A percentile compares a stretch with the other conserved stretches of the same genome.
Conservation (phyloP, 2,329 filamentous ascomycete species). For the Colletotrichum salicis region DNA sequence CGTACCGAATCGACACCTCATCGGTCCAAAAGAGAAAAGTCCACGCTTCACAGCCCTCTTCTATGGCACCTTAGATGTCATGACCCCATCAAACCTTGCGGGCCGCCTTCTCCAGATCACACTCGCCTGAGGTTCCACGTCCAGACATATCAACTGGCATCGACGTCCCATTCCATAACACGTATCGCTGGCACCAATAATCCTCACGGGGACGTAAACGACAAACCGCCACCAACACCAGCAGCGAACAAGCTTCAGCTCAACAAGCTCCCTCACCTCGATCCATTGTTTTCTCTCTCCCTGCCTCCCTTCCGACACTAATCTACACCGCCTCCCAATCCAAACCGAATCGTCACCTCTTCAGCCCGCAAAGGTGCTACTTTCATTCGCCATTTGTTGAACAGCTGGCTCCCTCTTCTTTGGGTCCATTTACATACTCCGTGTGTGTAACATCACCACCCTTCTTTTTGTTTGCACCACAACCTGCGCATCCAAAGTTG, state of each 20-base stretch:
- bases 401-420: neutral
- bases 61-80: neutral
- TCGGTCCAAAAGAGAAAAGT: neutral
- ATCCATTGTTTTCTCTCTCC: neutral
- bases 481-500: neutral
- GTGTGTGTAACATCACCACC: neutral
- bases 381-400: neutral
- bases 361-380: neutral
- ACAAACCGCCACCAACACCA: neutral
- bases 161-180: neutral
- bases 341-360: neutral
- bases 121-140: neutral
- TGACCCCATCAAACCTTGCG: neutral
- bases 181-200: constrained; percentile 12
- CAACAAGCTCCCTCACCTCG: neutral
- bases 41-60: constrained; percentile 10
- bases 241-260: neutral
- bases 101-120: constrained; percentile 1
- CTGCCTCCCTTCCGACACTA: neutral
- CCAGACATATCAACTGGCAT: neutral
- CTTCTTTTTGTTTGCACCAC: constrained; percentile 29
- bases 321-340: constrained; percentile 4
- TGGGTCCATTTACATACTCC: neutral
- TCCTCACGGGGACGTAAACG: neutral
- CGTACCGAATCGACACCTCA: neutral